Conservation (phyloP, 2,329 filamentous ascomycete genomes). For the Chaetothyriales sp. region DNA sequence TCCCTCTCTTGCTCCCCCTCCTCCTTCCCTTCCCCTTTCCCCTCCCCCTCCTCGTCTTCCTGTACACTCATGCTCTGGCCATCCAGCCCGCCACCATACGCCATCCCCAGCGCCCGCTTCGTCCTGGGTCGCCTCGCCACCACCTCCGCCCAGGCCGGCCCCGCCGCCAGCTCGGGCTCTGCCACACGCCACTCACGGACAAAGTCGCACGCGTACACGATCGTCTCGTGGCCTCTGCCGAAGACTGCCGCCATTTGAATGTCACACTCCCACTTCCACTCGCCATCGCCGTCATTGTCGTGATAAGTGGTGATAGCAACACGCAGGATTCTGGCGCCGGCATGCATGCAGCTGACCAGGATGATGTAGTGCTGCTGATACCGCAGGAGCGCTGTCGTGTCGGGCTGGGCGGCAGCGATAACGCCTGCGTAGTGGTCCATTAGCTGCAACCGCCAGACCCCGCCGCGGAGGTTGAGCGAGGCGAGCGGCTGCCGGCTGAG, state of each 20-base stretch:
- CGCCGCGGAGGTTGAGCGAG: conserved; percentile 56
- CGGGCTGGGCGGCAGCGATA: background rate
- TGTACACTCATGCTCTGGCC: background rate
- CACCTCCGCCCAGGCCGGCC: background rate
- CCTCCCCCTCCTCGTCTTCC: background rate
- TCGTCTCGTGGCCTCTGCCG: conserved; percentile 67
- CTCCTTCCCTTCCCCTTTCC: too few relatives aligned
- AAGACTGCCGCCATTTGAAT: conserved; percentile 58
- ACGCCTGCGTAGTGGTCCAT: conserved; percentile 14
- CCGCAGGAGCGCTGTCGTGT: background rate
- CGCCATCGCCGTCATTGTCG: conserved; percentile 24
- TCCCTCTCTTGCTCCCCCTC: background rate
- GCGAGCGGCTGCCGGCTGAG: conserved; percentile 41
- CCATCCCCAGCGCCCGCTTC: background rate
- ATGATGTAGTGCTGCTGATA: conserved; percentile 33
- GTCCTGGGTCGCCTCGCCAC: background rate
- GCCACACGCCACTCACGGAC: background rate
- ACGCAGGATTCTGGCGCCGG: conserved; percentile 55
- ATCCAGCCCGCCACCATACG: background rate
- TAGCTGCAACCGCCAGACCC: conserved; percentile 74
- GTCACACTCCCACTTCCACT: conserved; percentile 35
- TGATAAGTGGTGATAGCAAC: conserved; percentile 21
- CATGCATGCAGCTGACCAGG: conserved; percentile 91
- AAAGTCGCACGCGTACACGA: conserved; percentile 81
- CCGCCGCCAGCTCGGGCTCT: too few relatives aligned